These are phyloP conservation scores for Leishmania arabica DNA, from an alignment of 208 protist genomes.

Conservation along the genomic window DNA sequence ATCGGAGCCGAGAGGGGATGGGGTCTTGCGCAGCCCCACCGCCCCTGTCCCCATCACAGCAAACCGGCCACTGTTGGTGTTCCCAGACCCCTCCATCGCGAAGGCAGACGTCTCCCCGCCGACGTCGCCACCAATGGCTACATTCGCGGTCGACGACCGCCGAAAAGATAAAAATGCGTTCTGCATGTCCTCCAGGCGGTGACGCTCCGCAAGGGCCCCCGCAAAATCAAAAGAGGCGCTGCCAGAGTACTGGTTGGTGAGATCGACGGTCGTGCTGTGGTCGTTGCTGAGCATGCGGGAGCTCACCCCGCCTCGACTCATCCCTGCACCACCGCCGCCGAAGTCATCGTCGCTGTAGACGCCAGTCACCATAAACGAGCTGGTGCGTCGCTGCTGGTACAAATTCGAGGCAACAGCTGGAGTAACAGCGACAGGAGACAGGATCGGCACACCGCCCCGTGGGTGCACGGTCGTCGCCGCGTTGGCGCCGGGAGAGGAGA, in stretches of 20 bases:
- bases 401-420: slow-evolving; percentile 23
- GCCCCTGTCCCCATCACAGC: slow-evolving; percentile 8
- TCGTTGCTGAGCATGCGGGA: slow-evolving; percentile 16
- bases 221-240: slow-evolving; percentile 59
- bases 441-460: not conserved
- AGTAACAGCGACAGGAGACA: slow-evolving; percentile 17
- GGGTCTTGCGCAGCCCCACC: slow-evolving; percentile 19
- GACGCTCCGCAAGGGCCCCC: slow-evolving; percentile 37
- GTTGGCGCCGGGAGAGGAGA: not conserved
- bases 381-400: slow-evolving; percentile 23
- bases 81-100: not conserved
- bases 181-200: slow-evolving; percentile 38
- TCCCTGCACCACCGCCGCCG: not conserved
- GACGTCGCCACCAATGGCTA: not conserved
- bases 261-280: slow-evolving; percentile 25
- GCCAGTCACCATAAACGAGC: slow-evolving; percentile 3
- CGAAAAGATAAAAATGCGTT: slow-evolving; percentile 11
- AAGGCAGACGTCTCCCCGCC: not conserved
- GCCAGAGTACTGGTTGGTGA: slow-evolving; percentile 47
- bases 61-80: not conserved
- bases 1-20: slow-evolving; percentile 10
- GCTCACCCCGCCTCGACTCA: slow-evolving; percentile 1
- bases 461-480: not conserved
- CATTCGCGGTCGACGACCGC: slow-evolving; percentile 3
- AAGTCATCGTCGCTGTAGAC: slow-evolving; percentile 9